A percentile compares a stretch with the other conserved stretches of the same genome.
These are phyloP conservation scores for Mycena alexandri DNA, from an alignment of 768 basidiomycete species.

Conservation along the genomic window DNA sequence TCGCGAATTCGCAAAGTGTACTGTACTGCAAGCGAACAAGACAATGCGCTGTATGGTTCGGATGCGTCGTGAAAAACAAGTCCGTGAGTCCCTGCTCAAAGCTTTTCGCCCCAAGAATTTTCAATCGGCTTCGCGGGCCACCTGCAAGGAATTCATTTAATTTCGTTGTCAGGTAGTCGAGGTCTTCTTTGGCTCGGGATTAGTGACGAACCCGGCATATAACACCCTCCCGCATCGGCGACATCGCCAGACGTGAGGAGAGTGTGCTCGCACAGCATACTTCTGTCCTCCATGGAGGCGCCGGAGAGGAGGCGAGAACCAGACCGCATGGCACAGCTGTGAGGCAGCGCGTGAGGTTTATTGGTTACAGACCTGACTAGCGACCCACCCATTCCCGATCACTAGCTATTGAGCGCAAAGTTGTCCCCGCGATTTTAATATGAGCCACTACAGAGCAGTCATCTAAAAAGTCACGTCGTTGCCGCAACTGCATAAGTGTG, in stretches of 20 bases:
- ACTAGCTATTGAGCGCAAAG: slow-evolving; percentile 57
- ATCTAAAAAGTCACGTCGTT: slow-evolving; percentile 54
- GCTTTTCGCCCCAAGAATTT: no score
- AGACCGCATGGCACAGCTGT: slow-evolving; percentile 56
- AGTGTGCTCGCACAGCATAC: slow-evolving; percentile 62
- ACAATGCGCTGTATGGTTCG: no score
- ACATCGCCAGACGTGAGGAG: slow-evolving; percentile 61
- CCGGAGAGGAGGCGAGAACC: slow-evolving; percentile 62
- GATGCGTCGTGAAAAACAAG: no score
- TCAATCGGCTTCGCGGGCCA: no score
- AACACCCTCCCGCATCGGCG: slow-evolving; percentile 53
- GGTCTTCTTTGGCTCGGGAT: no score
- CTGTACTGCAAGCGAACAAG: no score
- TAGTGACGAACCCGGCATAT: slow-evolving; percentile 50
- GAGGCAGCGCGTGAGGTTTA: no score
- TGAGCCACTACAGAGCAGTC: slow-evolving; percentile 50
- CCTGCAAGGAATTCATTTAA: no score
- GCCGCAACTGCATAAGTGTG: background rate
- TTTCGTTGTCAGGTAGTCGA: no score
- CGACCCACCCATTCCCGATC: slow-evolving; percentile 51
- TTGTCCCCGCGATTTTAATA: slow-evolving; percentile 59
- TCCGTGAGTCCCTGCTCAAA: no score
- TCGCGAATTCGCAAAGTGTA: no score
- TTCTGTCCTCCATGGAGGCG: slow-evolving; percentile 62
- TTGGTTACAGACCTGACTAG: no score